These are phyloP conservation scores for Eucalyptus lansdowneana DNA, from an alignment of 345 rosid species.

Conservation along the genomic window DNA sequence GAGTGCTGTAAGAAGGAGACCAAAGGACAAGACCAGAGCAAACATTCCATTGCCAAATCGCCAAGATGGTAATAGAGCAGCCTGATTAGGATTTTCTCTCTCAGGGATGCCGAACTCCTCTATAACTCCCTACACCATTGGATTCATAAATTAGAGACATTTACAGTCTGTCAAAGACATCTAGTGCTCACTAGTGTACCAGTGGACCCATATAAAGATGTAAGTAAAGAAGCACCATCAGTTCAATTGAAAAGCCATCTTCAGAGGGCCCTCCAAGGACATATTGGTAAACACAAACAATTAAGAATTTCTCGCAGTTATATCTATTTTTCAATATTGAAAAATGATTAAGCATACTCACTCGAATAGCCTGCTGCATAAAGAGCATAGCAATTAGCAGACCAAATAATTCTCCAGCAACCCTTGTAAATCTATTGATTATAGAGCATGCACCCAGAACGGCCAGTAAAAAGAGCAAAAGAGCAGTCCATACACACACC, in stretches of 20 bases:
- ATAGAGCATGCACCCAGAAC: constrained; percentile 57
- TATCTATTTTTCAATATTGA: background rate
- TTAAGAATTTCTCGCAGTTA: background rate
- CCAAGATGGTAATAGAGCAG: constrained; percentile 35
- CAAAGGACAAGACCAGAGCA: constrained; percentile 47
- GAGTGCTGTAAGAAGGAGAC: constrained; percentile 44
- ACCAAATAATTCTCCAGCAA: constrained; percentile 61
- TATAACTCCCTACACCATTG: constrained; percentile 29
- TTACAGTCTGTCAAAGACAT: background rate
- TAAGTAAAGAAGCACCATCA: background rate
- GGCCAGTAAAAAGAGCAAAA: constrained; percentile 42
- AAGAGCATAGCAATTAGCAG: constrained; percentile 59
- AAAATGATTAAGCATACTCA: constrained; percentile 2
- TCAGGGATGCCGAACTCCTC: constrained; percentile 47
- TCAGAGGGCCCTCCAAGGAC: background rate
- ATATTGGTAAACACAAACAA: background rate
- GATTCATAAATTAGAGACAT: background rate
- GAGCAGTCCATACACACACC: constrained; percentile 55
- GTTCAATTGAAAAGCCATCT: background rate
- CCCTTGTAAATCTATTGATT: constrained; percentile 50
- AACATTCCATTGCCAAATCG: constrained; percentile 60
- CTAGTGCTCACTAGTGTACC: background rate
- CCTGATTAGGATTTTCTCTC: constrained; percentile 32
- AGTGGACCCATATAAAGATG: background rate
- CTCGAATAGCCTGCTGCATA: constrained; percentile 58